Evolutionary conservation across 805 yeast genomes (phyloP).

Genomic region (Debaryomyces castellii): DNA sequence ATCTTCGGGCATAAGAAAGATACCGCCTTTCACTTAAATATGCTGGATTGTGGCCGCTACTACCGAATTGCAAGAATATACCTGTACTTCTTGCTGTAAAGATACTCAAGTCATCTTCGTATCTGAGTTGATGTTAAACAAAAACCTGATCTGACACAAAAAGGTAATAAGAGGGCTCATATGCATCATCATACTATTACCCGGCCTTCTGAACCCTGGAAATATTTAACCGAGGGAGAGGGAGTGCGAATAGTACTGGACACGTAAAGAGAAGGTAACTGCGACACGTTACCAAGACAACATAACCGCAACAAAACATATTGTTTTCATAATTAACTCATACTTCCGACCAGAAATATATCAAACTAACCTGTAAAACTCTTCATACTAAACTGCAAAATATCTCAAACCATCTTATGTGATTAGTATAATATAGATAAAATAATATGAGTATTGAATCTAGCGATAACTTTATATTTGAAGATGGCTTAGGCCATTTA

Average conservation of each 20-base stretch:
- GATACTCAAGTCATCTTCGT: not conserved
- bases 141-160: not conserved
- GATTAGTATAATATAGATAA: too few species aligned
- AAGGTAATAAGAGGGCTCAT: not conserved
- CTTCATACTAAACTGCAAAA: too few species aligned
- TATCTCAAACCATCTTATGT: too few species aligned
- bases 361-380: too few species aligned
- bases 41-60: not conserved
- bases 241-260: too few species aligned
- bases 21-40: not conserved
- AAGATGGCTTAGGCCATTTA: too few species aligned
- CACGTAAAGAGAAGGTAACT: not conserved
- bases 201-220: not conserved
- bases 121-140: not conserved
- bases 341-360: too few species aligned
- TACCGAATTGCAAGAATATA: not conserved
- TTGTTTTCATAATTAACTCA: too few species aligned
- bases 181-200: not conserved
- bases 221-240: not conserved
- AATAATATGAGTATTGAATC: too few species aligned
- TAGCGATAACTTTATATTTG: too few species aligned
- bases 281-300: not conserved
- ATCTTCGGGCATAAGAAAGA: not conserved
- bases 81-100: not conserved
- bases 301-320: not conserved